phyloP scores from a whole-genome alignment of 2,329 filamentous ascomycete genomes.

The Stenocarpella maydis region DNA sequence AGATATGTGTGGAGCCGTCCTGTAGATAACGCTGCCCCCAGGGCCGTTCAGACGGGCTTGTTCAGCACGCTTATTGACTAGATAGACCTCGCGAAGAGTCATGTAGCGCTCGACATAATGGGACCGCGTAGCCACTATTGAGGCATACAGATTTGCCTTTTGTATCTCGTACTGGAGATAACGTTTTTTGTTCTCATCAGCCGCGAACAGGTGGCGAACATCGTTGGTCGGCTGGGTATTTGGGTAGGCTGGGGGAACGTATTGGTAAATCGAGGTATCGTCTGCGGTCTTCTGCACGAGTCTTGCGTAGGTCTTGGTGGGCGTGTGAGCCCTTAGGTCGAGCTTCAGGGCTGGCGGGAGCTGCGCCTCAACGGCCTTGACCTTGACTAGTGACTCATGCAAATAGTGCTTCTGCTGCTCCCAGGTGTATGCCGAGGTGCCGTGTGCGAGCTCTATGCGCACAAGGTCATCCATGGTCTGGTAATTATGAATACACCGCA shows the following conservation, averaged over 20 bases:
- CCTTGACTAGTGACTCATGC: constrained; percentile 73
- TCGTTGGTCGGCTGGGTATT: constrained; percentile 57
- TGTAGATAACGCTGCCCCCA: constrained; percentile 44
- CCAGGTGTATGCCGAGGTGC: constrained; percentile 80
- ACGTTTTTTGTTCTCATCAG: constrained; percentile 59
- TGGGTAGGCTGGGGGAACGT: constrained; percentile 60
- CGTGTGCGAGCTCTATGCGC: constrained; percentile 84
- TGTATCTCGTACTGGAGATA: constrained; percentile 85
- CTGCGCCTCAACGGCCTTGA: constrained; percentile 72
- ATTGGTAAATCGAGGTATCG: constrained; percentile 58
- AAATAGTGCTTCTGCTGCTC: constrained; percentile 78
- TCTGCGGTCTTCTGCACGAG: constrained; percentile 45
- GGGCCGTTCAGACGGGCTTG: constrained; percentile 41
- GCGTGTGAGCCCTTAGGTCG: constrained; percentile 54
- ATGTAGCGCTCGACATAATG: constrained; percentile 90
- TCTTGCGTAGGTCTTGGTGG: constrained; percentile 45
- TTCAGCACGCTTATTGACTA: constrained; percentile 53
- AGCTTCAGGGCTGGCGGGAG: constrained; percentile 71
- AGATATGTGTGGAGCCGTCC: constrained; percentile 44
- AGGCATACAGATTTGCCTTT: constrained; percentile 88
- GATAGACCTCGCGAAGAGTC: constrained; percentile 73
- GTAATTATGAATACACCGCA: constrained; percentile 79
- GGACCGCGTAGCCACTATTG: constrained; percentile 80
- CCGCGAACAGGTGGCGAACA: constrained; percentile 57
- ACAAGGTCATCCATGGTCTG: constrained; percentile 80